These are phyloP conservation scores for Phytophthora chlamydospora DNA, from an alignment of 352 stramenopile species.

Conservation along the genomic window DNA sequence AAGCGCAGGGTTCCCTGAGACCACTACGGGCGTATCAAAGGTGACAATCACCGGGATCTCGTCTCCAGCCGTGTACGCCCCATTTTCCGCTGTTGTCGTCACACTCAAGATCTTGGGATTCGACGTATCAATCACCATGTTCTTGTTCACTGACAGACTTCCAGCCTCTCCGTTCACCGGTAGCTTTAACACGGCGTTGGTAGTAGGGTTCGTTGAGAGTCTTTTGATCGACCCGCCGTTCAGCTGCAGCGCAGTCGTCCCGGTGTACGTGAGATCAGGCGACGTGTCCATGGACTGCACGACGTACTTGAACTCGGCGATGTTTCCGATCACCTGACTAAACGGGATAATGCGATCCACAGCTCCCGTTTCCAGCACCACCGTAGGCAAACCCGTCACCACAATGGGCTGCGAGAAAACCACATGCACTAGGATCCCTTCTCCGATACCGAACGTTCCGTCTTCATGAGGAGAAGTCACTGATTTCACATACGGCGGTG, in stretches of 20 bases:
- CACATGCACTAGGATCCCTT: constrained; percentile 75
- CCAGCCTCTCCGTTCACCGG: constrained; percentile 59
- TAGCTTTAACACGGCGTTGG: constrained; percentile 51
- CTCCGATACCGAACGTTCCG: constrained; percentile 74
- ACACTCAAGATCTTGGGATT: constrained; percentile 55
- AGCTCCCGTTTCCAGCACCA: constrained; percentile 69
- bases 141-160: constrained; percentile 72
- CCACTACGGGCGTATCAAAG: constrained; percentile 67
- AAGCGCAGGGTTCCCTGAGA: constrained; percentile 53
- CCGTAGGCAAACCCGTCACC: constrained; percentile 55
- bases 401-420: constrained; percentile 73
- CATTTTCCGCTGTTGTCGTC: constrained; percentile 33
- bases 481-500: constrained; percentile 43
- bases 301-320: constrained; percentile 75
- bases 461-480: constrained; percentile 68
- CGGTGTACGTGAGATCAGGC: constrained; percentile 67
- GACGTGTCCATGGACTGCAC: constrained; percentile 76
- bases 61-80: constrained; percentile 70
- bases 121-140: constrained; percentile 76
- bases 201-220: constrained; percentile 56
- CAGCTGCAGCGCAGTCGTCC: constrained; percentile 53
- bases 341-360: constrained; percentile 71
- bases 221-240: constrained; percentile 66
- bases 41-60: constrained; percentile 56
- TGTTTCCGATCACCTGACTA: constrained; percentile 48